Percentiles rank a stretch among this genome's conserved stretches.
Conservation (phyloP, 1,284 basidiomycete species). For the Limonomyces culmigenus region DNA sequence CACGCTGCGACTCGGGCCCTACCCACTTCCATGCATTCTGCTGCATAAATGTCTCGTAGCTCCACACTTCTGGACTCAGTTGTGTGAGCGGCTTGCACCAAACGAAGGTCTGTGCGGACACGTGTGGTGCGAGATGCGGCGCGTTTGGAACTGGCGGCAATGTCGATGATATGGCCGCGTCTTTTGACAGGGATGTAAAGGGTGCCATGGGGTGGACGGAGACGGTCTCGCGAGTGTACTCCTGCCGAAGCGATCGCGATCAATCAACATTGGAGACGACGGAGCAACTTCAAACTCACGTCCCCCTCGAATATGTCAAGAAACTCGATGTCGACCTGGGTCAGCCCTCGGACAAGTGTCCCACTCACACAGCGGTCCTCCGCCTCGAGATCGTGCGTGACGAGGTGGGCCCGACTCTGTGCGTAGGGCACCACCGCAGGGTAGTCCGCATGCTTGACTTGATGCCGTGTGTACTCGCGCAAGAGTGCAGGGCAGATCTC, state of each 20-base stretch:
- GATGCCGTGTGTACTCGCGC: slow-evolving; percentile 58
- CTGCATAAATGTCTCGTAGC: slow-evolving; percentile 54
- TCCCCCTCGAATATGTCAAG: slow-evolving; percentile 69
- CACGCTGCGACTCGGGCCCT: slow-evolving; percentile 17
- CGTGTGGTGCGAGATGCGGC: slow-evolving; percentile 16
- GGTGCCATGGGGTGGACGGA: slow-evolving; percentile 34
- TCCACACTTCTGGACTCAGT: slow-evolving; percentile 55
- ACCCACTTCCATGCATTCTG: slow-evolving; percentile 64
- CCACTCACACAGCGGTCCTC: slow-evolving; percentile 50
- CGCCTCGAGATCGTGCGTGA: slow-evolving; percentile 22
- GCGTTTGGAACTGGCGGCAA: slow-evolving; percentile 22
- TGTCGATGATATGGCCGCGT: slow-evolving; percentile 13
- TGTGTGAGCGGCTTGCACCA: slow-evolving; percentile 28
- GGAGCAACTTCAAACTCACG: slow-evolving; percentile 27
- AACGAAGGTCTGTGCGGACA: slow-evolving; percentile 54
- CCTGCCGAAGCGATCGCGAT: too few relatives aligned
- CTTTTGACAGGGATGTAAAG: slow-evolving; percentile 15
- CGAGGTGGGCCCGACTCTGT: slow-evolving; percentile 22
- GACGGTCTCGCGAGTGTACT: slow-evolving; percentile 47
- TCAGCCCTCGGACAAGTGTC: slow-evolving; percentile 51
- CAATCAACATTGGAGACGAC: too few relatives aligned
- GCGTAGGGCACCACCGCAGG: slow-evolving; percentile 55
- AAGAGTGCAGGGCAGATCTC: slow-evolving; percentile 30
- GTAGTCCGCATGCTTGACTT: slow-evolving; percentile 59
- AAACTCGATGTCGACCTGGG: slow-evolving; percentile 32